A percentile compares a stretch with the other conserved stretches of the same genome.
Conservation (phyloP, 768 basidiomycete genomes). For the Mycena rebaudengoi region DNA sequence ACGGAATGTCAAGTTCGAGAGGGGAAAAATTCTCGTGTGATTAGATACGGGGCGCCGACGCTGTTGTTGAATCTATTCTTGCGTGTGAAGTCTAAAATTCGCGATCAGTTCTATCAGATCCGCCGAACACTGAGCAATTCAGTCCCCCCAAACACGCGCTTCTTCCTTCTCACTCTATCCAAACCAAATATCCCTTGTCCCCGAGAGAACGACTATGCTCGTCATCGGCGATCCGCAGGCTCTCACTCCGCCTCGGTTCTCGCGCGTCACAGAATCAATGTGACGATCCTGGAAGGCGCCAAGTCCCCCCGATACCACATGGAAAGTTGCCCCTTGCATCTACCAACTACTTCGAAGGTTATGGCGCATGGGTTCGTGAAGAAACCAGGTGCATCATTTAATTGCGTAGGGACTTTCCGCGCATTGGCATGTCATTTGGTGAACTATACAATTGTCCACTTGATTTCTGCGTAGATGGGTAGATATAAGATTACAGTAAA, state of each 20-base stretch:
- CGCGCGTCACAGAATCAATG: conserved; percentile 36
- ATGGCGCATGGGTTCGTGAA: conserved; percentile 33
- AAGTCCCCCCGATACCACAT: conserved; percentile 33
- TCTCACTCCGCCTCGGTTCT: conserved; percentile 37
- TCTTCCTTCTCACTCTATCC: not conserved
- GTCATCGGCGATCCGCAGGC: conserved; percentile 35
- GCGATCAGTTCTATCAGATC: not conserved
- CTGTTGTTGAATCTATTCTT: no score
- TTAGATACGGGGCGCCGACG: no score
- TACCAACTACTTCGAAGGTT: conserved; percentile 31
- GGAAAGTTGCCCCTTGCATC: conserved; percentile 21
- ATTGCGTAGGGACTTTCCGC: not conserved
- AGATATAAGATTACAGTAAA: no score
- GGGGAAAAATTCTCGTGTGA: no score
- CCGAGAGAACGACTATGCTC: not conserved
- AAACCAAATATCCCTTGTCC: not conserved
- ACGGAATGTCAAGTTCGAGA: no score
- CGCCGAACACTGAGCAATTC: not conserved
- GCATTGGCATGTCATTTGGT: not conserved
- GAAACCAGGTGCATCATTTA: conserved; percentile 21
- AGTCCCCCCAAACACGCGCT: not conserved
- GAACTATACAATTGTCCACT: not conserved
- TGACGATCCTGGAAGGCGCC: conserved; percentile 32
- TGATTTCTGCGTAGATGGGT: no score
- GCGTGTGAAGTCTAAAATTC: not conserved